phyloP scores from a whole-genome alignment of 768 basidiomycete genomes.

The Russula emetica region DNA sequence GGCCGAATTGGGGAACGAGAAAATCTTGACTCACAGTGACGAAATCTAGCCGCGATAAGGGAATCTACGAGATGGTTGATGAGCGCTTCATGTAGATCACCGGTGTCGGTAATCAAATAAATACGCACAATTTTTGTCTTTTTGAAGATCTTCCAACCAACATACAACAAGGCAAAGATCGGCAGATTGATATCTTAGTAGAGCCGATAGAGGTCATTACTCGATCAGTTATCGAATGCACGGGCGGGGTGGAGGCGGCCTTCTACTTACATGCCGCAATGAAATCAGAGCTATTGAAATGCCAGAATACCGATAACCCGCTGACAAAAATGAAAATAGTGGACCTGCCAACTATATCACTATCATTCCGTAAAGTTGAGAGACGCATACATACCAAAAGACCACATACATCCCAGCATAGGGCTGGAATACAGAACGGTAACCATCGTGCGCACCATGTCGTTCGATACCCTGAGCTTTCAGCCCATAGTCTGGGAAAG shows the following conservation, averaged over 20 bases:
- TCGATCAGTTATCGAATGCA: background rate
- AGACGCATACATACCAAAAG: slow-evolving; percentile 21
- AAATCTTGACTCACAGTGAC: slow-evolving; percentile 17
- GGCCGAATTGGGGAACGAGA: no score
- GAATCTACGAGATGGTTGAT: background rate
- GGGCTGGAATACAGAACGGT: slow-evolving; percentile 26
- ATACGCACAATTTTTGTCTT: slow-evolving; percentile 23
- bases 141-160: slow-evolving; percentile 26
- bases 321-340: slow-evolving; percentile 24
- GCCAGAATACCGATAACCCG: slow-evolving; percentile 27
- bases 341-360: slow-evolving; percentile 16
- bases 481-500: slow-evolving; percentile 25
- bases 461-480: slow-evolving; percentile 14
- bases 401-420: slow-evolving; percentile 27
- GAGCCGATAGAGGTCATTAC: background rate
- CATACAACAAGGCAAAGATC: slow-evolving; percentile 23
- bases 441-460: background rate
- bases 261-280: slow-evolving; percentile 23
- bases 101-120: background rate
- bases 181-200: slow-evolving; percentile 25
- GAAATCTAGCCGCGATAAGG: slow-evolving; percentile 22
- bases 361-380: background rate
- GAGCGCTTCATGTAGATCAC: background rate
- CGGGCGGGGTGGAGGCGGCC: background rate
- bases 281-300: slow-evolving; percentile 26